Conservation (phyloP, 1,284 basidiomycete genomes). For the Macrocybe sp. region DNA sequence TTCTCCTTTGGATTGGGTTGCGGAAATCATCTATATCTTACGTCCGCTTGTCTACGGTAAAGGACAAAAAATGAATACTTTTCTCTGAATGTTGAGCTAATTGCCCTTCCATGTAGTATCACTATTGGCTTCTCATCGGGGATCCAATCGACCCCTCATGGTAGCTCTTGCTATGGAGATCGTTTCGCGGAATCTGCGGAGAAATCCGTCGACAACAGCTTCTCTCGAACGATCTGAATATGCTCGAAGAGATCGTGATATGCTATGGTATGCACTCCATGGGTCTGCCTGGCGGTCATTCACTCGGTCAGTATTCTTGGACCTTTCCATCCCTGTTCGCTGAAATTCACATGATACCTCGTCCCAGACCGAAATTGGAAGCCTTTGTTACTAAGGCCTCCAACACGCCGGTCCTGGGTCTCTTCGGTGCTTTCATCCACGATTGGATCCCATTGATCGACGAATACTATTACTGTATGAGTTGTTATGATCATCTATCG, state of each 20-base stretch:
- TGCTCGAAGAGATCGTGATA: slow-evolving; percentile 72
- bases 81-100: slow-evolving; percentile 7
- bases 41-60: slow-evolving; percentile 73
- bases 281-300: slow-evolving; percentile 87
- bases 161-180: slow-evolving; percentile 59
- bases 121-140: slow-evolving; percentile 33
- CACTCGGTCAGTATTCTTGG: slow-evolving; percentile 53
- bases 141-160: slow-evolving; percentile 47
- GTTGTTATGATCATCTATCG: not conserved
- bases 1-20: slow-evolving; percentile 65
- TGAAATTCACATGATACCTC: slow-evolving; percentile 1
- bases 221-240: slow-evolving; percentile 76
- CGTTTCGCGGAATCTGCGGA: slow-evolving; percentile 61
- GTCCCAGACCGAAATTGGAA: slow-evolving; percentile 69
- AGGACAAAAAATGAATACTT: slow-evolving; percentile 12
- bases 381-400: slow-evolving; percentile 54
- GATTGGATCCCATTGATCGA: slow-evolving; percentile 95
- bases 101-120: slow-evolving; percentile 24
- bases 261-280: slow-evolving; percentile 84
- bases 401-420: slow-evolving; percentile 65
- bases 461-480: slow-evolving; percentile 93
- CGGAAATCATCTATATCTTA: slow-evolving; percentile 62
- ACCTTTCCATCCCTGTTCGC: not conserved
- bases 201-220: slow-evolving; percentile 55
- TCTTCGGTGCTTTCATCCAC: slow-evolving; percentile 73